A percentile compares a stretch with the other conserved stretches of the same genome.
phyloP scores from a whole-genome alignment of 2,329 filamentous ascomycete genomes.

The Acarospora socialis region DNA sequence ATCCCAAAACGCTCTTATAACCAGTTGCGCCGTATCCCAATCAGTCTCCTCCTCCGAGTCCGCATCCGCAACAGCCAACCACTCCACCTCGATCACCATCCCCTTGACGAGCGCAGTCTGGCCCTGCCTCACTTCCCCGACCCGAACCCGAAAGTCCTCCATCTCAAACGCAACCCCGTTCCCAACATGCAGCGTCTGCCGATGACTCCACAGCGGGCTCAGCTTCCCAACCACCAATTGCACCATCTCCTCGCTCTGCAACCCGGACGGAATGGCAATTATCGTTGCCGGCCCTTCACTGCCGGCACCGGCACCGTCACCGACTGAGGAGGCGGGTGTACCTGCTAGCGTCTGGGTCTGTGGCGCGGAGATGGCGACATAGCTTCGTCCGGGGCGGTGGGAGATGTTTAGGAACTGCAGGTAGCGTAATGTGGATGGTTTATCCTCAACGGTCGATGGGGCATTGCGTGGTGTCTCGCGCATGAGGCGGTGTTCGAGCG shows the following conservation, averaged over 20 bases:
- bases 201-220: constrained; percentile 29
- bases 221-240: constrained; percentile 28
- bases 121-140: constrained; percentile 30
- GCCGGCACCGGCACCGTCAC: constrained; percentile 1
- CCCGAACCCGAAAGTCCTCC: constrained; percentile 28
- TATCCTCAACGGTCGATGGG: constrained; percentile 15
- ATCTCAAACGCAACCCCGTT: constrained; percentile 27
- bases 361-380: constrained; percentile 27
- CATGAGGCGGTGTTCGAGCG: constrained; percentile 29
- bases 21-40: constrained; percentile 23
- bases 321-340: constrained; percentile 7
- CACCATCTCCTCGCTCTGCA: constrained; percentile 24
- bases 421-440: constrained; percentile 16
- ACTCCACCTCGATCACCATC: constrained; percentile 31
- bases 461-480: constrained; percentile 28
- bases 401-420: constrained; percentile 29
- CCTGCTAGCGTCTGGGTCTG: constrained; percentile 11
- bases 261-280: constrained; percentile 24
- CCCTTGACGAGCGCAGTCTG: constrained; percentile 24
- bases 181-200: constrained; percentile 24
- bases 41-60: neutral
- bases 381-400: constrained; percentile 27
- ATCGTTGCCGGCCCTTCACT: constrained; percentile 19
- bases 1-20: constrained; percentile 30
- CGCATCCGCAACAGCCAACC: constrained; percentile 18